These are phyloP conservation scores for Plasmodium cynomolgi DNA, from an alignment of 169 alveolate species.

Conservation along the genomic window DNA sequence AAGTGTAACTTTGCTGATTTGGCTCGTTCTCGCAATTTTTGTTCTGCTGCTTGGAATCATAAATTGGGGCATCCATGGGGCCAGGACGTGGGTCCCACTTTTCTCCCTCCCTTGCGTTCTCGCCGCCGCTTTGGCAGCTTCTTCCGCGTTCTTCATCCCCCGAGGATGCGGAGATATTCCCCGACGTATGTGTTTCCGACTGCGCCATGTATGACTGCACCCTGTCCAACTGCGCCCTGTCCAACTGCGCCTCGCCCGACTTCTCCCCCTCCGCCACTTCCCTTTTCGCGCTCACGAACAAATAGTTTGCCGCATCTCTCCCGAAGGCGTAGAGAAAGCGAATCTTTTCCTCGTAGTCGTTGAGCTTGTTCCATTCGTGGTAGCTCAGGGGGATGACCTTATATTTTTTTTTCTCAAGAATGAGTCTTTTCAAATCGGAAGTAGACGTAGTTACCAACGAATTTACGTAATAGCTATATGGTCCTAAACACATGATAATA, in stretches of 20 bases:
- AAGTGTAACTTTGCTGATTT: slow-evolving; percentile 1
- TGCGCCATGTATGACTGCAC: no score
- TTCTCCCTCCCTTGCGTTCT: not conserved
- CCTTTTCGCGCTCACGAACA: slow-evolving; percentile 14
- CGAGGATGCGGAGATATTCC: not conserved
- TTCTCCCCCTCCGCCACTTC: not conserved
- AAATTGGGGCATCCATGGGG: not conserved
- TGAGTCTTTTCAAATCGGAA: slow-evolving; percentile 33
- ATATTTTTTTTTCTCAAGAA: slow-evolving; percentile 47
- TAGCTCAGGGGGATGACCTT: slow-evolving; percentile 58
- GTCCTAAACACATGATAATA: slow-evolving; percentile 83
- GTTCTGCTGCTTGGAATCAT: not conserved
- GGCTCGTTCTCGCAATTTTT: not conserved
- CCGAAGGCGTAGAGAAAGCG: slow-evolving; percentile 70
- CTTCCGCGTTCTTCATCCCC: not conserved
- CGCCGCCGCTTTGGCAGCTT: not conserved
- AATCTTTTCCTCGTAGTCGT: slow-evolving; percentile 73
- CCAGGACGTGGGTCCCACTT: not conserved
- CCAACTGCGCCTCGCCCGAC: not conserved
- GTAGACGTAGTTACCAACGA: slow-evolving; percentile 75
- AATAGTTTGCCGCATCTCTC: slow-evolving; percentile 52
- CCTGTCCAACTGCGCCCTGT: no score
- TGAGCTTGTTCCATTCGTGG: slow-evolving; percentile 70
- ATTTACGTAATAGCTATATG: slow-evolving; percentile 85
- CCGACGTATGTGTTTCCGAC: not conserved